Evolutionary conservation across 805 yeast genomes (phyloP).

Genomic region (Candida loeiensis): DNA sequence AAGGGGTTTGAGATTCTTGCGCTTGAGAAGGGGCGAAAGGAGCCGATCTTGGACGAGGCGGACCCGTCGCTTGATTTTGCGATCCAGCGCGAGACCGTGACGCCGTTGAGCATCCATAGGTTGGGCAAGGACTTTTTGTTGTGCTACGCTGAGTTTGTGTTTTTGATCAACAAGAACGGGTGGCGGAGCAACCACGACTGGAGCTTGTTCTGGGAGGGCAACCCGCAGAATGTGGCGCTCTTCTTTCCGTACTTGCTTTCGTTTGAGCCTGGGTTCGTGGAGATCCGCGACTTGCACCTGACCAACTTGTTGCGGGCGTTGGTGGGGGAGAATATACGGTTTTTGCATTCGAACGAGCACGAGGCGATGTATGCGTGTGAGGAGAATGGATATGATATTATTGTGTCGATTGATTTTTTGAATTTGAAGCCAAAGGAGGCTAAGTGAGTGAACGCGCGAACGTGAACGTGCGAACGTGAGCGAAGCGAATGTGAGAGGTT

Average conservation of each 20-base stretch:
- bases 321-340: slow-evolving; percentile 85
- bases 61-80: slow-evolving; percentile 96
- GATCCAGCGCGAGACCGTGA: slow-evolving; percentile 67
- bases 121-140: slow-evolving; percentile 79
- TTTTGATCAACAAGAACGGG: slow-evolving; percentile 90
- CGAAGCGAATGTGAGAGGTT: background rate
- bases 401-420: slow-evolving; percentile 92
- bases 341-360: slow-evolving; percentile 85
- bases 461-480: no score
- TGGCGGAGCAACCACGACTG: slow-evolving; percentile 94
- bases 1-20: slow-evolving; percentile 95
- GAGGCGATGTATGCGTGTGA: slow-evolving; percentile 92
- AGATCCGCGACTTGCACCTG: slow-evolving; percentile 85
- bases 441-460: background rate
- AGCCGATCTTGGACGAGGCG: slow-evolving; percentile 93
- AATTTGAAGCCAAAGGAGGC: slow-evolving; percentile 37
- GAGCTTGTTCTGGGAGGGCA: slow-evolving; percentile 96
- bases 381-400: slow-evolving; percentile 86
- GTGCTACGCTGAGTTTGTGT: slow-evolving; percentile 89
- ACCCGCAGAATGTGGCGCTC: slow-evolving; percentile 86
- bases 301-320: slow-evolving; percentile 85
- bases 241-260: slow-evolving; percentile 93
- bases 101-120: slow-evolving; percentile 89
- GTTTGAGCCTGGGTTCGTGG: slow-evolving; percentile 86
- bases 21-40: slow-evolving; percentile 77